Evolutionary conservation across 2,329 filamentous ascomycete species (phyloP).

Genomic region (Cladosporium sp.): DNA sequence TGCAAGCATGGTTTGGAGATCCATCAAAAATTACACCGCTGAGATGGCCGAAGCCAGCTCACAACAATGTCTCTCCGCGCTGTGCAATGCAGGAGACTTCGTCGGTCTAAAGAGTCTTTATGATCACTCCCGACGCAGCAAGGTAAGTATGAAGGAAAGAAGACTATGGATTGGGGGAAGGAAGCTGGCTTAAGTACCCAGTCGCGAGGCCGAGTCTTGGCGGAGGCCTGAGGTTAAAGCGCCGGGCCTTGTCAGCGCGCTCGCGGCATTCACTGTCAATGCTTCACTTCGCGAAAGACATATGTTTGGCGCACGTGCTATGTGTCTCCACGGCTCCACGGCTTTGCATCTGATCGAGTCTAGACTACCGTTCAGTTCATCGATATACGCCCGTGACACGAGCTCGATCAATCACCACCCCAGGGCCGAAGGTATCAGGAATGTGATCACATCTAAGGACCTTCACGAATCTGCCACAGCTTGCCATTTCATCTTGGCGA

Average conservation of each 20-base stretch:
- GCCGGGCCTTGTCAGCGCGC: no score
- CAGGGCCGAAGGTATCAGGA: neutral
- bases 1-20: neutral
- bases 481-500: neutral
- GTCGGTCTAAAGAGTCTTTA: slow-evolving; percentile 9
- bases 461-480: neutral
- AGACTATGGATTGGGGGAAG: neutral
- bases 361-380: no score
- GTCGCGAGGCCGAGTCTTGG: no score
- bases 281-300: no score
- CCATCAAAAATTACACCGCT: slow-evolving; percentile 5
- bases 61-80: slow-evolving; percentile 14
- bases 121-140: slow-evolving; percentile 8
- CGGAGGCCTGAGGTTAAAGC: no score
- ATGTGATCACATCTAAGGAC: neutral
- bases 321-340: no score
- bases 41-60: slow-evolving; percentile 8
- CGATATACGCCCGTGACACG: no score
- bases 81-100: slow-evolving; percentile 15
- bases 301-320: no score
- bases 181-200: neutral
- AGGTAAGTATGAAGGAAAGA: slow-evolving; percentile 6
- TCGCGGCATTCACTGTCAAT: no score
- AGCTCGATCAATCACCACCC: no score
- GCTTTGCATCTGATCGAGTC: no score